A percentile compares a stretch with the other conserved stretches of the same genome.
phyloP scores from a whole-genome alignment of 2,329 filamentous ascomycete species.

The Didymella keratinophila region DNA sequence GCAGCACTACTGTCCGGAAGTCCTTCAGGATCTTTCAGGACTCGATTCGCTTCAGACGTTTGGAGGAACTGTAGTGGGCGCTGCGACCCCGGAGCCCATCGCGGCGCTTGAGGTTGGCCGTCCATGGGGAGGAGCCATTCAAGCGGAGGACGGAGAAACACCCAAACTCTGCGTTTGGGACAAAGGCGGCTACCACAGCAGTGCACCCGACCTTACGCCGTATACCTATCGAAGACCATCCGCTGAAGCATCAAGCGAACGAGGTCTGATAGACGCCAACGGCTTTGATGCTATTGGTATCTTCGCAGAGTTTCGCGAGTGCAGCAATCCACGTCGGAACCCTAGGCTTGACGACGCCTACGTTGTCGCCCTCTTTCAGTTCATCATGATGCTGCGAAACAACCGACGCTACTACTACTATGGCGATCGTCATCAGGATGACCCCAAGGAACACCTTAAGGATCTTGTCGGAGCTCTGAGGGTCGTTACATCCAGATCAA shows the following conservation, averaged over 20 bases:
- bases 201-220: constrained; percentile 2
- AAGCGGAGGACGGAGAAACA: no score
- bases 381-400: constrained; percentile 4
- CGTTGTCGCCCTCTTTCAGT: constrained; percentile 1
- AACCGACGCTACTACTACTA: constrained; percentile 4
- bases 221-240: background rate
- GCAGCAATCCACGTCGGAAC: background rate
- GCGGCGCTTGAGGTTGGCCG: background rate
- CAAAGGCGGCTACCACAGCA: constrained; percentile 1
- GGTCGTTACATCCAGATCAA: background rate
- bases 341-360: background rate
- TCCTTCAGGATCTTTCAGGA: background rate
- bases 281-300: constrained; percentile 3
- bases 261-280: background rate
- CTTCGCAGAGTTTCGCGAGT: background rate
- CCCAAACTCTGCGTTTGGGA: background rate
- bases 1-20: background rate
- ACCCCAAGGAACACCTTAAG: background rate
- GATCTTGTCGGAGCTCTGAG: background rate
- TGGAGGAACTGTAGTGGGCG: background rate
- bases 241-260: background rate
- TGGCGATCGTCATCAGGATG: background rate
- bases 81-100: background rate
- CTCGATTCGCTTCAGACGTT: background rate
- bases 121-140: background rate